These are phyloP conservation scores for Paraphaeosphaeria minitans DNA, from an alignment of 2,329 filamentous ascomycete genomes.

Conservation along the genomic window DNA sequence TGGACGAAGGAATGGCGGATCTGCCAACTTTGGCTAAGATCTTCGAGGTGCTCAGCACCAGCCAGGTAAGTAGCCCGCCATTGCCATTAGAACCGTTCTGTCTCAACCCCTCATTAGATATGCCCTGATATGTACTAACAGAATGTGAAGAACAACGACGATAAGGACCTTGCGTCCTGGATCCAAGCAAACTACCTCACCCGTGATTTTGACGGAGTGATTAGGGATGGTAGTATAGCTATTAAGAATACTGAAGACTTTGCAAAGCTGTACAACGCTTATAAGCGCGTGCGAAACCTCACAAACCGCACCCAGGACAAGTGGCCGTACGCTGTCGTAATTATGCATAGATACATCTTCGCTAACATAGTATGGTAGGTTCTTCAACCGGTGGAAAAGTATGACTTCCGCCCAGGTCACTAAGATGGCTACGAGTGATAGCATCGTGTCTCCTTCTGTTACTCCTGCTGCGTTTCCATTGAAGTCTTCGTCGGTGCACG, in stretches of 20 bases:
- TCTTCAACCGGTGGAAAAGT: constrained; percentile 32
- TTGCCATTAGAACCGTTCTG: background rate
- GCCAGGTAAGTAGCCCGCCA: constrained; percentile 13
- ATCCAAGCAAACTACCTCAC: constrained; percentile 30
- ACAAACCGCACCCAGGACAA: constrained; percentile 38
- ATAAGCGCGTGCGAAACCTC: constrained; percentile 33
- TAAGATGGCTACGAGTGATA: background rate
- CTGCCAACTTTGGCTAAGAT: constrained; percentile 29
- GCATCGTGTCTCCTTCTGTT: background rate
- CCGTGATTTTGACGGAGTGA: constrained; percentile 10
- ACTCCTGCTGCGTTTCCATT: background rate
- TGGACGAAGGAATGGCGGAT: constrained; percentile 30
- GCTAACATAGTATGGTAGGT: constrained; percentile 13
- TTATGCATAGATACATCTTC: background rate
- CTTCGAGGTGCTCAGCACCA: constrained; percentile 26
- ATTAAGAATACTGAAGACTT: constrained; percentile 33
- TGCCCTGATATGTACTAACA: background rate
- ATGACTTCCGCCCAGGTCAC: constrained; percentile 19
- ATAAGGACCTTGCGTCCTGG: constrained; percentile 29
- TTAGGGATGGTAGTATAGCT: constrained; percentile 7
- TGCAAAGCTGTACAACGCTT: constrained; percentile 31
- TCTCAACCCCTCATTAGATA: background rate
- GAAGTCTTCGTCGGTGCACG: background rate
- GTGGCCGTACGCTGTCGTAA: constrained; percentile 25
- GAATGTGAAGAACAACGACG: constrained; percentile 17